These are phyloP conservation scores for Peniophora sp. DNA, from an alignment of 1,284 basidiomycete species.

Conservation along the genomic window DNA sequence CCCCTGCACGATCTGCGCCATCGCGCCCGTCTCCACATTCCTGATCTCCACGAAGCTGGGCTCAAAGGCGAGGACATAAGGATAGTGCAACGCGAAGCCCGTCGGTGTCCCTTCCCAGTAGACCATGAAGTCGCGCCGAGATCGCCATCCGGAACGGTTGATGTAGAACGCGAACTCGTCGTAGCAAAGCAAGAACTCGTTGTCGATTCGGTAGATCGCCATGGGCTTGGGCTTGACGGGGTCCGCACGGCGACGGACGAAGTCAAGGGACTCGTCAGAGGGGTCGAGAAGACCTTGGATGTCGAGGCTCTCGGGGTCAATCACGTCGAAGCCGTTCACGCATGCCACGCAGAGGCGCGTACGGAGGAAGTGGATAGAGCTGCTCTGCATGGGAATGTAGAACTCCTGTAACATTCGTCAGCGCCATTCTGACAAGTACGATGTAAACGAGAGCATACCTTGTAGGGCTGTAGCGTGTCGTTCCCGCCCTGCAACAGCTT, in stretches of 20 bases:
- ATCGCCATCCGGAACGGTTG: conserved; percentile 92
- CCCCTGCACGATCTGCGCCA: conserved; percentile 95
- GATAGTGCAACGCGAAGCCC: conserved; percentile 92
- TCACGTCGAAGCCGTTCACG: conserved; percentile 98
- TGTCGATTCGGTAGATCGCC: conserved; percentile 95
- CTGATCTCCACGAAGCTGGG: conserved; percentile 95
- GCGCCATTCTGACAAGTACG: conserved; percentile 3
- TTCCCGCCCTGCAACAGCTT: conserved; percentile 92
- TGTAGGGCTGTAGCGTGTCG: conserved; percentile 91
- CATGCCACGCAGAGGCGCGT: conserved; percentile 97
- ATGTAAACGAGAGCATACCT: conserved; percentile 41
- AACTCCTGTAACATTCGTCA: conserved; percentile 63
- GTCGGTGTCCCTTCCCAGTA: conserved; percentile 96
- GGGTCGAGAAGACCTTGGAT: conserved; percentile 96
- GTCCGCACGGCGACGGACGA: conserved; percentile 81
- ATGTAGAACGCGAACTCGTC: conserved; percentile 99
- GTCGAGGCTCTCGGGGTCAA: conserved; percentile 95
- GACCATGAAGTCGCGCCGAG: conserved; percentile 88
- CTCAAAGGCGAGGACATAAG: conserved; percentile 96
- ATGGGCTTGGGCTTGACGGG: conserved; percentile 73
- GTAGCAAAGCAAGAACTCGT: conserved; percentile 96
- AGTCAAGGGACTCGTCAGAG: conserved; percentile 85
- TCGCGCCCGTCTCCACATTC: conserved; percentile 86
- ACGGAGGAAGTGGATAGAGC: conserved; percentile 95
- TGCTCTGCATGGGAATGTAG: conserved; percentile 97